A percentile compares a stretch with the other conserved stretches of the same genome.
Evolutionary conservation across 768 basidiomycete genomes (phyloP).

Genomic region (Rhodotorula sphaerocarpa): DNA sequence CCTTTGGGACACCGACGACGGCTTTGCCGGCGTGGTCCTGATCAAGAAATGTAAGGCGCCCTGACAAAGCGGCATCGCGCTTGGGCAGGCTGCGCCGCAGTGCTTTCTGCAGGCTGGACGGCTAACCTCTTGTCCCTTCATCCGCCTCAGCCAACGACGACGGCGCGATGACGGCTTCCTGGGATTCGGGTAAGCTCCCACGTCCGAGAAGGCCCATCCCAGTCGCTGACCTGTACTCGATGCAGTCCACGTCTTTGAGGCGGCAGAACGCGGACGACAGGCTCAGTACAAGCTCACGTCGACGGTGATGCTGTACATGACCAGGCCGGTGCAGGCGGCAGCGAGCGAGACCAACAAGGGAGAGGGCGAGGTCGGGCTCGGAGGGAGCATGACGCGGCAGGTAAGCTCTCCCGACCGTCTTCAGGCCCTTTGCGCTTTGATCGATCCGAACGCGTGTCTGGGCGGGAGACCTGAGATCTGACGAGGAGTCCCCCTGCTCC

Average conservation of each 20-base stretch:
- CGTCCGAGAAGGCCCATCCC: neutral
- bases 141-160: slow-evolving; percentile 5
- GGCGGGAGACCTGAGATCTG: too few species aligned
- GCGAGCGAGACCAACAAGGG: slow-evolving; percentile 45
- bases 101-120: too few species aligned
- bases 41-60: slow-evolving; percentile 73
- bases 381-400: slow-evolving; percentile 96
- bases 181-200: slow-evolving; percentile 61
- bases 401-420: slow-evolving; percentile 47
- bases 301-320: slow-evolving; percentile 88
- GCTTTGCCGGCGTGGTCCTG: slow-evolving; percentile 92
- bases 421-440: neutral
- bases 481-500: slow-evolving; percentile 61
- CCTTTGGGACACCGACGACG: slow-evolving; percentile 95
- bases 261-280: slow-evolving; percentile 78
- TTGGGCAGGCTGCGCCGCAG: neutral
- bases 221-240: neutral
- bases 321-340: slow-evolving; percentile 44
- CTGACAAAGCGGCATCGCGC: neutral
- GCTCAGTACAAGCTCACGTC: slow-evolving; percentile 97
- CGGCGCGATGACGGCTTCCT: slow-evolving; percentile 67
- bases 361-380: slow-evolving; percentile 68
- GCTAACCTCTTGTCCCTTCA: neutral
- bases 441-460: too few species aligned
- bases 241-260: slow-evolving; percentile 86